Conservation (phyloP, 2,329 filamentous ascomycete species). For the Leptoxyphium fumago region DNA sequence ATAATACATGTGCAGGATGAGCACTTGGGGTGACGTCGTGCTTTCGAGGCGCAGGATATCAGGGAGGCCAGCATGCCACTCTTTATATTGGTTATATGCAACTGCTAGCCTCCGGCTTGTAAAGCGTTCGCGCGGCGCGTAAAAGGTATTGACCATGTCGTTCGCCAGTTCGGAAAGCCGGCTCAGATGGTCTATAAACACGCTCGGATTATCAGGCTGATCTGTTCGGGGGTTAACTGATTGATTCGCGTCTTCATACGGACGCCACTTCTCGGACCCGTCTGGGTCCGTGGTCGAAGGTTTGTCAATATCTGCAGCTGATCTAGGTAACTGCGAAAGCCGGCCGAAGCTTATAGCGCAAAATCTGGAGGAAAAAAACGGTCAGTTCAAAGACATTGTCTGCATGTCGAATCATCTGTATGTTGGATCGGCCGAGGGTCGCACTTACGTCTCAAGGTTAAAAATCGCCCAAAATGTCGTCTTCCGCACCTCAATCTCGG, state of each 20-base stretch:
- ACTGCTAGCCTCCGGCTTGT: slow-evolving; percentile 48
- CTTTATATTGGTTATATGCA: slow-evolving; percentile 53
- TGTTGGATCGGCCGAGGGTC: not conserved
- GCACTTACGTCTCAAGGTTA: slow-evolving; percentile 31
- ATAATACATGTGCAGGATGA: slow-evolving; percentile 41
- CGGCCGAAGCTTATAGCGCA: slow-evolving; percentile 34
- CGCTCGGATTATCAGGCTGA: slow-evolving; percentile 41
- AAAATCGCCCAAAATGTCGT: slow-evolving; percentile 41
- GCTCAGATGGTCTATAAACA: slow-evolving; percentile 42
- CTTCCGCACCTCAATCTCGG: slow-evolving; percentile 34
- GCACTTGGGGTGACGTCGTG: slow-evolving; percentile 57
- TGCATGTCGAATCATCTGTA: too few species aligned
- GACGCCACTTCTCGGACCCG: slow-evolving; percentile 22
- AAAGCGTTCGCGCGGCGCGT: slow-evolving; percentile 51
- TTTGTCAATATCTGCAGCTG: slow-evolving; percentile 34
- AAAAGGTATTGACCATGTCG: slow-evolving; percentile 55
- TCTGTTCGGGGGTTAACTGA: slow-evolving; percentile 48
- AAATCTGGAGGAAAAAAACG: slow-evolving; percentile 15
- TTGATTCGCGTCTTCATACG: slow-evolving; percentile 21
- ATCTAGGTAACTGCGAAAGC: slow-evolving; percentile 31
- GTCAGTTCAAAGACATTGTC: slow-evolving; percentile 3
- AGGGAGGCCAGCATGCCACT: slow-evolving; percentile 57
- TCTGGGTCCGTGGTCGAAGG: slow-evolving; percentile 21
- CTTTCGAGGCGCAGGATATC: slow-evolving; percentile 48
- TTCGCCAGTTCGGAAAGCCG: slow-evolving; percentile 61